Evolutionary conservation across 768 basidiomycete species (phyloP).

Genomic region (Amanita fuliginea): DNA sequence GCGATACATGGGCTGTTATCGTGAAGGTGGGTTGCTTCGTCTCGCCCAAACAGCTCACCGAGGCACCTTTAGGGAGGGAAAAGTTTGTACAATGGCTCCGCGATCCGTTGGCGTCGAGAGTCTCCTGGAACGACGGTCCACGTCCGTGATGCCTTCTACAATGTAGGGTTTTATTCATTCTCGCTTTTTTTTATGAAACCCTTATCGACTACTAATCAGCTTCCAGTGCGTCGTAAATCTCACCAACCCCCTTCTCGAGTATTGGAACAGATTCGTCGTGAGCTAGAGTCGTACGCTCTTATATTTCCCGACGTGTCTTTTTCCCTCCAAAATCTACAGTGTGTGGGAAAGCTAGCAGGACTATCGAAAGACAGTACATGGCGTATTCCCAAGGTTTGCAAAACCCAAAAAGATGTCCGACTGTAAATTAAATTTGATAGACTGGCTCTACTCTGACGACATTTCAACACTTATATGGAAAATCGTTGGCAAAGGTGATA

Average conservation of each 20-base stretch:
- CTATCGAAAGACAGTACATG: constrained; percentile 35
- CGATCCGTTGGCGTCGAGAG: constrained; percentile 67
- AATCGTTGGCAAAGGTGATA: constrained; percentile 56
- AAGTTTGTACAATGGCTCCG: constrained; percentile 58
- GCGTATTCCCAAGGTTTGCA: constrained; percentile 55
- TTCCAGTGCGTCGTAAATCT: constrained; percentile 70
- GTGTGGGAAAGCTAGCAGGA: constrained; percentile 21
- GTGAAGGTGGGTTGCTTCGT: constrained; percentile 44
- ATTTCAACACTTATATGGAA: constrained; percentile 70
- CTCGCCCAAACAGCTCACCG: background rate
- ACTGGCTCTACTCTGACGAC: constrained; percentile 49
- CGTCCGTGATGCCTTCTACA: constrained; percentile 85
- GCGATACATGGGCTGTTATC: constrained; percentile 67
- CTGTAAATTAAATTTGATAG: constrained; percentile 23
- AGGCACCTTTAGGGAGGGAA: constrained; percentile 42
- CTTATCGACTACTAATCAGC: constrained; percentile 28
- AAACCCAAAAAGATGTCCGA: background rate
- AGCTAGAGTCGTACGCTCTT: constrained; percentile 64
- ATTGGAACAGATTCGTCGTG: constrained; percentile 55
- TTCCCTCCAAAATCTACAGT: constrained; percentile 46
- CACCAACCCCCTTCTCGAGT: constrained; percentile 52
- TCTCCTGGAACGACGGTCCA: constrained; percentile 70
- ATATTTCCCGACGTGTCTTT: constrained; percentile 65
- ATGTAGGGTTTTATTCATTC: constrained; percentile 33
- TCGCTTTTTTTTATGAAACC: constrained; percentile 1